These are phyloP conservation scores for Xerocomellus chrysenteron DNA, from an alignment of 768 basidiomycete genomes.

Conservation along the genomic window DNA sequence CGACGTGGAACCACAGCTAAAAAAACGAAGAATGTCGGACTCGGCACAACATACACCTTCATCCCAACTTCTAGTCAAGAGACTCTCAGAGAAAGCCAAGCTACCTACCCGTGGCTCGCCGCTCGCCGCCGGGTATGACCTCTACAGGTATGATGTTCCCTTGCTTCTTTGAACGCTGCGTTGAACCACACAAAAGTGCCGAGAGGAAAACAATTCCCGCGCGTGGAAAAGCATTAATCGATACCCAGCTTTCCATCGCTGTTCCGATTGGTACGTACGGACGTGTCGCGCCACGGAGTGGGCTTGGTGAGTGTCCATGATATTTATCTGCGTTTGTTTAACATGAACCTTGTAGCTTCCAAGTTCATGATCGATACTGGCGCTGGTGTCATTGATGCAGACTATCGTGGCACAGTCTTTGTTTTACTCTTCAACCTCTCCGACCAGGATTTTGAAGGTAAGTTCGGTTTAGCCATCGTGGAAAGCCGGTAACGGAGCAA, in stretches of 20 bases:
- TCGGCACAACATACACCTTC: conserved; percentile 37
- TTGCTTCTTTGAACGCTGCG: background rate
- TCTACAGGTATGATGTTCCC: conserved; percentile 65
- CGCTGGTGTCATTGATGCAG: conserved; percentile 95
- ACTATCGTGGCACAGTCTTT: conserved; percentile 90
- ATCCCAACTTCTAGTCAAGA: conserved; percentile 74
- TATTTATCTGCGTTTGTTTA: background rate
- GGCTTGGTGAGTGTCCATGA: conserved; percentile 66
- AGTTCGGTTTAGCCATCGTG: background rate
- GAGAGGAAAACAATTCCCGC: conserved; percentile 84
- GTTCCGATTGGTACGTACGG: conserved; percentile 94
- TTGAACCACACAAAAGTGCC: conserved; percentile 51
- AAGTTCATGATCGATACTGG: conserved; percentile 99
- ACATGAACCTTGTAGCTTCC: conserved; percentile 55
- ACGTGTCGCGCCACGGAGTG: conserved; percentile 93
- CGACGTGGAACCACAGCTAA: conserved; percentile 39
- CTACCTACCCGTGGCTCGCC: conserved; percentile 85
- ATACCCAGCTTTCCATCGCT: conserved; percentile 91
- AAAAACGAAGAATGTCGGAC: conserved; percentile 63
- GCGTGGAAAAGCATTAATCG: conserved; percentile 85
- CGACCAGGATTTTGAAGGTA: conserved; percentile 86
- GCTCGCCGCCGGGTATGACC: conserved; percentile 91
- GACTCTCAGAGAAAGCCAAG: conserved; percentile 76
- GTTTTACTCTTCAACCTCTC: conserved; percentile 92
- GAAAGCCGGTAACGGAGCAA: background rate